Evolutionary conservation across 1,284 basidiomycete genomes (phyloP), one percentile per base, ranked within the genome.

Genomic region (Pascua sp.): DNA sequence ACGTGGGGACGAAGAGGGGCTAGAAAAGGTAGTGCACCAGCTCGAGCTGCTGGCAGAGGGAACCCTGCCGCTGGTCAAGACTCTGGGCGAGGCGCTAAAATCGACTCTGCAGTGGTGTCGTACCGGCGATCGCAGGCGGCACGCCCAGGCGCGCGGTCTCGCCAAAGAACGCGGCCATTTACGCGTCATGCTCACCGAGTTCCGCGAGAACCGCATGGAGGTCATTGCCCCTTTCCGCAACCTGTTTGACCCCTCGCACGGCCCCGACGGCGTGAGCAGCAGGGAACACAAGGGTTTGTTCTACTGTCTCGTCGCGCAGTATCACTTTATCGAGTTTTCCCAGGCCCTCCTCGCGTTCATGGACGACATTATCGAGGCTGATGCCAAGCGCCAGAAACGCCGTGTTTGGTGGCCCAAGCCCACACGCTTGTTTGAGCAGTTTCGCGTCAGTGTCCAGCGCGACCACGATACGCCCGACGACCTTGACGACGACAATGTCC

Each of bases 301-400:
- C 82, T 86, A 63, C 81, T 85, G 46, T 81, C 90, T 80, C 80
- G 81, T 89, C 18, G 91, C 89, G 68, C 87, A 90, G 64, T 87
- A 85, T 65, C 83, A 87, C 65, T 65, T 89, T 61, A 81, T 85
- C 57, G 81, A 82, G 51, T 84, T 86, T 64, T 69, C 80, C 3
- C 72, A 70, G 12, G 77, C 80, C 10, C 65, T 84, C 0, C 68
- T 81, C 37, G 78, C 77, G 7, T 75, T 85, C 67, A 73, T 86
- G 41, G 77, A 81, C 42, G 79, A 81, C 42, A 81, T 88, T 53
- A 79, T 84, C 46, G 70, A 75, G 4, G 71, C 89, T 10, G 87
- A 90, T 70, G 79, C 79, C 42, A 73, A 81, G 50, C 80, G 86
- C 17, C 71, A 69, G 24, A 70, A 71, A 1, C 78, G 81, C 10